A percentile compares a stretch with the other conserved stretches of the same genome.
These are phyloP conservation scores for Claviceps cyperi DNA, from an alignment of 2,329 filamentous ascomycete species.

Conservation along the genomic window DNA sequence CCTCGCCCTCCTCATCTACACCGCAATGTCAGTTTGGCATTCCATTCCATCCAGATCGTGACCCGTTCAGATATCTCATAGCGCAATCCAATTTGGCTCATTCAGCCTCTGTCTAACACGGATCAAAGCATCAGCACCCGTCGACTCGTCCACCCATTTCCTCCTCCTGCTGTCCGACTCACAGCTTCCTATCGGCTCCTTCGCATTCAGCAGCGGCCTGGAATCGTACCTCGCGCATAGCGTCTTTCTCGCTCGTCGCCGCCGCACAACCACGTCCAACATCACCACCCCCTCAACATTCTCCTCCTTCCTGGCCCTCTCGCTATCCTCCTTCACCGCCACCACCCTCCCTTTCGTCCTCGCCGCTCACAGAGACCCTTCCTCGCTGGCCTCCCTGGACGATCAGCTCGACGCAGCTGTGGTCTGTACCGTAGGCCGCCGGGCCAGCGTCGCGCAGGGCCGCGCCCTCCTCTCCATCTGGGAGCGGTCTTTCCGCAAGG, in stretches of 20 bases:
- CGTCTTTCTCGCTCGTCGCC: constrained; percentile 24
- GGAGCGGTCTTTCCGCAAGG: constrained; percentile 50
- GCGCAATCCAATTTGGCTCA: too few relatives aligned
- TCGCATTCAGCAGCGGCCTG: constrained; percentile 70
- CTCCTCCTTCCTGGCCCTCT: constrained; percentile 52
- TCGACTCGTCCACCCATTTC: constrained; percentile 36
- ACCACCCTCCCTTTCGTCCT: constrained; percentile 64
- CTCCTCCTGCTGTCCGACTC: constrained; percentile 69
- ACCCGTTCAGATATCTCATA: too few relatives aligned
- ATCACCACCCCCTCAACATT: constrained; percentile 22
- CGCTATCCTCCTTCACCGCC: constrained; percentile 54
- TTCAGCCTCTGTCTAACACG: background rate
- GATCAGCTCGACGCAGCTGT: constrained; percentile 64
- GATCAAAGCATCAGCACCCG: background rate
- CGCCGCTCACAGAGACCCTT: constrained; percentile 45
- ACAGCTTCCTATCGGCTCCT: constrained; percentile 69
- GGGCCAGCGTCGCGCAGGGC: constrained; percentile 63
- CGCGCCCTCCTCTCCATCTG: constrained; percentile 61
- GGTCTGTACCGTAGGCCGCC: constrained; percentile 63
- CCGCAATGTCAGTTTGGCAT: background rate
- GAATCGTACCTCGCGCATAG: constrained; percentile 67
- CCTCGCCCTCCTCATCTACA: background rate
- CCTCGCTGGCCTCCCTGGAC: constrained; percentile 43
- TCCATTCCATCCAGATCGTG: too few relatives aligned
- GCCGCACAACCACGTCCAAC: constrained; percentile 15